A percentile compares a stretch with the other conserved stretches of the same genome.
phyloP scores from a whole-genome alignment of 805 yeast genomes.

The Maudiozyma saulgeensis region DNA sequence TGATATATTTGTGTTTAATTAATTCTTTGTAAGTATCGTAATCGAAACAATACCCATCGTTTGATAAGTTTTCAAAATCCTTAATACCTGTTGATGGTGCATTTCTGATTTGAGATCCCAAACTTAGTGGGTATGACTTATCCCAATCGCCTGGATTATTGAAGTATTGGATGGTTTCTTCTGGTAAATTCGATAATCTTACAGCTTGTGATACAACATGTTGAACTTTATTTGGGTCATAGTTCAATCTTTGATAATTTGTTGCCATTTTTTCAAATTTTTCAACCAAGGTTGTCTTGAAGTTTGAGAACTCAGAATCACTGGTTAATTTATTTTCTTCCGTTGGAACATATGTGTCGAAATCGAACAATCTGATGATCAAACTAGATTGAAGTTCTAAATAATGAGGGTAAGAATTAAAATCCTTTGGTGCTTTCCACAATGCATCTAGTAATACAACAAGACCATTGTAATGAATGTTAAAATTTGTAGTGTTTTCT shows the following conservation, averaged over 20 bases:
- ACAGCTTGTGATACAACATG: conserved; percentile 24
- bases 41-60: conserved; percentile 25
- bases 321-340: neutral
- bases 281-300: conserved; percentile 25
- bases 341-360: conserved; percentile 15
- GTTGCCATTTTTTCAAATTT: conserved; percentile 19
- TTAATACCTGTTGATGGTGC: conserved; percentile 20
- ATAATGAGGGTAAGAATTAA: conserved; percentile 18
- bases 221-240: conserved; percentile 19
- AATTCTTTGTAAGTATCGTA: conserved; percentile 26
- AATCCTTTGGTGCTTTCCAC: conserved; percentile 23
- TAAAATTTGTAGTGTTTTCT: neutral
- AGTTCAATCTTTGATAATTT: conserved; percentile 19
- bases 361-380: conserved; percentile 30
- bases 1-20: conserved; percentile 12
- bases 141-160: conserved; percentile 29
- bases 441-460: conserved; percentile 24
- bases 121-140: conserved; percentile 23
- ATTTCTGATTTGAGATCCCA: conserved; percentile 21
- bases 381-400: conserved; percentile 29
- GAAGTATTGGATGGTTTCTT: conserved; percentile 17
- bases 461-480: conserved; percentile 24
- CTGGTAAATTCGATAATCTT: conserved; percentile 16
- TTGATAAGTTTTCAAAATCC: conserved; percentile 17
- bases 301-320: conserved; percentile 14